Evolutionary conservation across 2,329 filamentous ascomycete species (phyloP), one percentile per base, ranked within the genome.

Genomic region (Paramyrothecium roridum): DNA sequence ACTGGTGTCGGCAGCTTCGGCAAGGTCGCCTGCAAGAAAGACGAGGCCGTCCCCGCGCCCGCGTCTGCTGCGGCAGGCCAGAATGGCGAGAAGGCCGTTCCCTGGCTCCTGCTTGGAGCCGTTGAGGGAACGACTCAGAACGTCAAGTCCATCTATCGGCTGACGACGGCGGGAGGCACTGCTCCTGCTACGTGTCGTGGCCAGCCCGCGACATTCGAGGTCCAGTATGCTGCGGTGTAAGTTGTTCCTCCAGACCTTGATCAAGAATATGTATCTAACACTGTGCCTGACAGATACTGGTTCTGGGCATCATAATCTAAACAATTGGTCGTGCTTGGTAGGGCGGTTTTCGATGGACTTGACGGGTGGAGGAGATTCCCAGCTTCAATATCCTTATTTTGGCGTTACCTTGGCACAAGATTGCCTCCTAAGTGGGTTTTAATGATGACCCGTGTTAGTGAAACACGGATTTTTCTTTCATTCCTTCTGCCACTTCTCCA

Each of bases 191-290:
- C 85, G 0, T 98, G 93, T 69, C 70, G 81, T 34, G 89, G 85
- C 12, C 79, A 85, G 78, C 70, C 78, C 0, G 77, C 80, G 12
- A 67, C 73, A 1, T 93, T 97, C 62, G 76, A 87, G 58, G 84
- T 96, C 16, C 79, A 93, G 66, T 97, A 98, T 73, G 80, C 90
- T 33, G 86, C 93, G 46, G 84, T 93, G 81, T 97, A 90, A 82
- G 87, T 88, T 80, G 33, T 21, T 40, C 10, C 43, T 30, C 40
- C 7, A 33, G 16, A 19, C 4, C 13, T 43, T 43, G 37, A 6
- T 43, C n/a, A 8, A 4, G 37, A n/a, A 13, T 17, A 43, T 13
- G 6, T 19, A 6, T 6, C 37, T 43, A 43, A 43, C n/a, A 43
- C 4, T 43, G 4, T 30, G 26, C 37, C 37, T 43, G 16, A 43